These are phyloP conservation scores for Curvularia eragrostidis DNA, from an alignment of 2,329 filamentous ascomycete species.

Conservation along the genomic window DNA sequence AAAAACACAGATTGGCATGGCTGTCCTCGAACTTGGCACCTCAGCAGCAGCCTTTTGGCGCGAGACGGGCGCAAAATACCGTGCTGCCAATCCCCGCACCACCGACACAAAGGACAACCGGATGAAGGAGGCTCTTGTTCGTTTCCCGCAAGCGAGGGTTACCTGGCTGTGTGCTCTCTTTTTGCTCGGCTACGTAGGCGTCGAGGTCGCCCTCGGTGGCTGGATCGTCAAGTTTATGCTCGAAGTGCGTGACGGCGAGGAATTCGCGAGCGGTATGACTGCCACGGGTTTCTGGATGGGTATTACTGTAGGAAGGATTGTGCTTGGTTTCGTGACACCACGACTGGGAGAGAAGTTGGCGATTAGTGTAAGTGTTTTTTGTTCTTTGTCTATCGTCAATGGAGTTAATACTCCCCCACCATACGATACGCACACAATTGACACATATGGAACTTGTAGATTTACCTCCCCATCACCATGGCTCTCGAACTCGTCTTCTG, in stretches of 20 bases:
- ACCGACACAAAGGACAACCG: slow-evolving; percentile 56
- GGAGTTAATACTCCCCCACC: too few relatives aligned
- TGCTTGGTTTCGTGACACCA: slow-evolving; percentile 78
- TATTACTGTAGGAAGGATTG: slow-evolving; percentile 74
- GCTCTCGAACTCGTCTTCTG: slow-evolving; percentile 76
- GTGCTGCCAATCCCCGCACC: slow-evolving; percentile 57
- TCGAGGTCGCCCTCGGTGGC: slow-evolving; percentile 76
- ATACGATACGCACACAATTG: slow-evolving; percentile 1
- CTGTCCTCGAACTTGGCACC: slow-evolving; percentile 62
- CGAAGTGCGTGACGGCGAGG: slow-evolving; percentile 70
- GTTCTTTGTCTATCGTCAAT: neutral
- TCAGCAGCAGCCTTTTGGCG: slow-evolving; percentile 67
- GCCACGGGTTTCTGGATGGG: slow-evolving; percentile 87
- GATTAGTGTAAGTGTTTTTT: slow-evolving; percentile 49
- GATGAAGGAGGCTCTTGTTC: slow-evolving; percentile 59
- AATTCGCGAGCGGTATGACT: slow-evolving; percentile 76
- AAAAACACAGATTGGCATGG: slow-evolving; percentile 57
- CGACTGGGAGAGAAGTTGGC: slow-evolving; percentile 72
- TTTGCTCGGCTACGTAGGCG: slow-evolving; percentile 78
- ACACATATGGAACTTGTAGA: slow-evolving; percentile 32
- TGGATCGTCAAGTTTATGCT: slow-evolving; percentile 88
- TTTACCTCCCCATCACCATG: slow-evolving; percentile 70
- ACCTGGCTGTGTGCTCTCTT: slow-evolving; percentile 79
- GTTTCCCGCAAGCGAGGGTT: slow-evolving; percentile 57
- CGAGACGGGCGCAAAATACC: slow-evolving; percentile 65